A percentile compares a stretch with the other conserved stretches of the same genome.
Evolutionary conservation across 176 grass and related monocot genomes (phyloP).

Genomic region (Paspalum vaginatum): DNA sequence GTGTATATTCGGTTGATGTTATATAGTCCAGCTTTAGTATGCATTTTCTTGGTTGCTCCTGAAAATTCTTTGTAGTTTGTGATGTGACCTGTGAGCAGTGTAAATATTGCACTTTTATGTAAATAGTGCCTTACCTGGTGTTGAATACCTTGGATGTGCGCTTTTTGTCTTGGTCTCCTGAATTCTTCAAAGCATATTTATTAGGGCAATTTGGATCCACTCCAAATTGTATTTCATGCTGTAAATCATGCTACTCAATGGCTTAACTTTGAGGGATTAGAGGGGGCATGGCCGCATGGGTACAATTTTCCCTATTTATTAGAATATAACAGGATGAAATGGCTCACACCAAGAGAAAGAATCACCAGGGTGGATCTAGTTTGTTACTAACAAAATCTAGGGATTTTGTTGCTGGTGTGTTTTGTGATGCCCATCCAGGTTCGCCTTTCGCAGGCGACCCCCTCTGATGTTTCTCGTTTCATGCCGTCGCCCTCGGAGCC

Average conservation of each 20-base stretch:
- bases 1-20: conserved; percentile 41
- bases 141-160: conserved; percentile 22
- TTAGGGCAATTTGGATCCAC: not conserved
- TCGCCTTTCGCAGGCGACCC: accelerated
- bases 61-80: conserved; percentile 48
- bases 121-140: too few relatives aligned
- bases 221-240: too few relatives aligned
- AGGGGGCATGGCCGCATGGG: too few relatives aligned
- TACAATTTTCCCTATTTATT: too few relatives aligned
- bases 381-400: too few relatives aligned
- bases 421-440: not conserved
- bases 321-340: too few relatives aligned
- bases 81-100: conserved; percentile 43
- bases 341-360: too few relatives aligned
- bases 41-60: conserved; percentile 31
- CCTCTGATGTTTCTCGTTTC: not conserved
- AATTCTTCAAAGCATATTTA: not conserved
- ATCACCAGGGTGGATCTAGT: too few relatives aligned
- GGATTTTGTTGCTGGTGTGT: too few relatives aligned
- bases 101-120: conserved; percentile 48
- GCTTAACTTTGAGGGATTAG: too few relatives aligned
- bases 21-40: conserved; percentile 11
- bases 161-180: not conserved
- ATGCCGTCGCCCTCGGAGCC: not conserved
- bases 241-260: too few relatives aligned